Evolutionary conservation across 495 filamentous ascomycete species (phyloP), one percentile per base, ranked within the genome.

Genomic region (Pyrenula massariospora): DNA sequence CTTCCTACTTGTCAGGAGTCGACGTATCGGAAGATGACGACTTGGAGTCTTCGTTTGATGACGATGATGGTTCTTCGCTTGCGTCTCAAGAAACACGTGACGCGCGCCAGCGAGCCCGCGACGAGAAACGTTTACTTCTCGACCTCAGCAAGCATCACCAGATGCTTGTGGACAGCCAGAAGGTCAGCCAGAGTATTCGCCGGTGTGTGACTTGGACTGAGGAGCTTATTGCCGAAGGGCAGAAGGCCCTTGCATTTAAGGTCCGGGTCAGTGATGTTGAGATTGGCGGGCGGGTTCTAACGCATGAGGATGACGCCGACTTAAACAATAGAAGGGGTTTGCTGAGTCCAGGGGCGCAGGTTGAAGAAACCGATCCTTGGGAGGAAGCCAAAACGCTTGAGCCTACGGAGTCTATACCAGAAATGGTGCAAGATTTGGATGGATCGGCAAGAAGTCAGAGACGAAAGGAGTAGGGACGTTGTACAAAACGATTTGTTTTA

Each of bases 131-230:
- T 19, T 75, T 96, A 22, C 77, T 84, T 55, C 71, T 94, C 19
- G 93, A 99, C 67, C 77, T 99, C 12, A 79, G 84, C 3, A 89
- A 89, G 63, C 93, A 99, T 64, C 88, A 90, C 57, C 85, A 91
- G 61, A 73, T 97, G 1, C 79, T 98, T 2, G 70, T 87, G 22
- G 91, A 95, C 66, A 91, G 85, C 56, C 88, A 95, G 63, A 92
- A 87, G 68, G 88, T 97, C 72, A 97, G 97, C 66, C 87, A 93
- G 62, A 92, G 87, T 62, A 74, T 99, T 2, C 91, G 88, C 65
- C 78, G 89, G 24, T 99, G 93, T 66, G 74, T 95, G 22, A 80
- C 79, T 22, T 88, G 87, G 78, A 90, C 91, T 0, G 93, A 99
- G 61, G 84, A 87, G 57, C 76, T 99, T 42, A 95, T 99, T 62